Evolutionary conservation across 805 yeast genomes (phyloP), one percentile per base, ranked within the genome.

Genomic region (Cyberlindnera bimundalis): DNA sequence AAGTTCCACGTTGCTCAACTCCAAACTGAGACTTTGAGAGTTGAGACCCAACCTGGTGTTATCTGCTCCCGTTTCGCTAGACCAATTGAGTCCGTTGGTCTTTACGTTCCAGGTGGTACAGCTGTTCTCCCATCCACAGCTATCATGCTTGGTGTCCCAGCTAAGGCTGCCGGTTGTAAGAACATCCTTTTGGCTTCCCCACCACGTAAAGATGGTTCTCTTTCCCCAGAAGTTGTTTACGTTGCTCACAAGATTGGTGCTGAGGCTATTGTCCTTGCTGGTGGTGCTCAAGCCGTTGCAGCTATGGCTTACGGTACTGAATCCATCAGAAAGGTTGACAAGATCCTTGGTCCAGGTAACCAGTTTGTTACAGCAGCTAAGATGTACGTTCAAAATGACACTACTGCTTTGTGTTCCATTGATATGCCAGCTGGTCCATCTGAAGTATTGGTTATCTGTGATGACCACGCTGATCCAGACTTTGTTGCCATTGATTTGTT

Each of bases 391-490:
- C 93, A 91, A 56, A 95, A 93, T 58, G 99, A 93, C 60, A 85
- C 96, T 1, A 83, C 82, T 48, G 98, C 99, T 7, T 70, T 90
- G 58, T 93, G 96, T 60, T 85, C 96, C 14, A 93, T 93, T 53
- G 99, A 93, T 64, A 91, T 93, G 98, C 99, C 99, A 36, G 99
- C 99, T 19, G 99, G 99, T 9, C 99, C 99, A 21, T 85, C 96
- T 38, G 99, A 93, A 67, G 99, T 93, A 18, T 72, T 93, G 45
- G 99, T 91, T n/a, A 71, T 93, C 53, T 96, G 96, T 35, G 99
- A 93, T 62, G 76, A 71, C 45, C 59, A 74, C 33, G 87, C 97
- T 11, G 96, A 89, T 65, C 91, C 95, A 18, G 96, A 89, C 57
- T 93, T 87, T 64, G 99, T 93, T 23, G 99, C 97, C n/a, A 78